These are phyloP conservation scores for Raddia guianensis DNA, from an alignment of 176 grass and related monocot species.

Conservation along the genomic window DNA sequence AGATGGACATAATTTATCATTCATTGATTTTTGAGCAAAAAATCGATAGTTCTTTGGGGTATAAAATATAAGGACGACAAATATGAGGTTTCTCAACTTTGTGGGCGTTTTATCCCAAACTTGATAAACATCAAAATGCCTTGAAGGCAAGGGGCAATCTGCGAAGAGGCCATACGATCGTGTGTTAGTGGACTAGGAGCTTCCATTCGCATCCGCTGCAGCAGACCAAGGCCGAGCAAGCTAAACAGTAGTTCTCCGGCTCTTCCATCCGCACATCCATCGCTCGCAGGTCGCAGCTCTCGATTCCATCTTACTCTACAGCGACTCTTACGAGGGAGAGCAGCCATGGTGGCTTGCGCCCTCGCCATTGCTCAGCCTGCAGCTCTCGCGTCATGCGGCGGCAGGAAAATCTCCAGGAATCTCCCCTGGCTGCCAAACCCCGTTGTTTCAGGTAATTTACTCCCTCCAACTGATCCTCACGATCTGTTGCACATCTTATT, in stretches of 20 bases:
- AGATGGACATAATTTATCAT: no score
- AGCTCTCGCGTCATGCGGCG: slow-evolving; percentile 27
- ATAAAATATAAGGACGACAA: no score
- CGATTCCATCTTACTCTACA: background rate
- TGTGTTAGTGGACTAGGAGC: slow-evolving; percentile 41
- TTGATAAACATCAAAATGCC: background rate
- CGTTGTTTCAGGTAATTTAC: slow-evolving; percentile 45
- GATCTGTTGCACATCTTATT: background rate
- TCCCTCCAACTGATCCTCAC: no score
- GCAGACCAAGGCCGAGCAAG: background rate
- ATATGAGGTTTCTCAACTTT: no score
- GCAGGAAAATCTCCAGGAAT: slow-evolving; percentile 20
- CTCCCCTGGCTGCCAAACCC: slow-evolving; percentile 35
- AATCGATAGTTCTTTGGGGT: no score
- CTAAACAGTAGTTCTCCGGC: slow-evolving; percentile 9
- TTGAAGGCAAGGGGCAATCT: slow-evolving; percentile 18
- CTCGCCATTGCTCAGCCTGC: slow-evolving; percentile 43
- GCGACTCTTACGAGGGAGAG: background rate
- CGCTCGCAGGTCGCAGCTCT: background rate
- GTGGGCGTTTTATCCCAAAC: no score
- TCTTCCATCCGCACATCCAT: background rate
- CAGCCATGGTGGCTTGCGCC: slow-evolving; percentile 50
- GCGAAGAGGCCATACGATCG: slow-evolving; percentile 36
- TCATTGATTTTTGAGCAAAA: no score
- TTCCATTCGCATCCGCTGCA: slow-evolving; percentile 34